Evolutionary conservation across 352 stramenopile genomes (phyloP).

Genomic region (Globisporangium orthogonon): DNA sequence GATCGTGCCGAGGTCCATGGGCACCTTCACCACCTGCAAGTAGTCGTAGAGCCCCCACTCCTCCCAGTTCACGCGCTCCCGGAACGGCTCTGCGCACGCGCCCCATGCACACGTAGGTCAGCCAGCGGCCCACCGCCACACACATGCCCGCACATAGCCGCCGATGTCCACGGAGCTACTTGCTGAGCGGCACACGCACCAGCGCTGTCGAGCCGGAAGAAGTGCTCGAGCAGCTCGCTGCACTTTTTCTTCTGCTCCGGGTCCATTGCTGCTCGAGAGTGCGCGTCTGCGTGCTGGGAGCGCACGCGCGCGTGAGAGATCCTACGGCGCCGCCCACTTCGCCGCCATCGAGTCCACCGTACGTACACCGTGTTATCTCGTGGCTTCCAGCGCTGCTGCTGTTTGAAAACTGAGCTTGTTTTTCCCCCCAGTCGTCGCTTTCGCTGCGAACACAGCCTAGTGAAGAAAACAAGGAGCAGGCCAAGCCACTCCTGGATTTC

Average conservation of each 20-base stretch:
- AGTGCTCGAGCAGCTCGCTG: slow-evolving; percentile 70
- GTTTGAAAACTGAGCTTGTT: background rate
- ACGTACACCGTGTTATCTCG: no score
- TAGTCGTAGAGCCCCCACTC: slow-evolving; percentile 90
- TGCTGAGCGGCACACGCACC: slow-evolving; percentile 19
- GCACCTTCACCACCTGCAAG: slow-evolving; percentile 86
- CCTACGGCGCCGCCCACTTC: no score
- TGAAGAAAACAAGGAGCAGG: background rate
- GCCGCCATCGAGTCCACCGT: no score
- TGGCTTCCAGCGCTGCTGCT: background rate
- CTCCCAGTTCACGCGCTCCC: slow-evolving; percentile 86
- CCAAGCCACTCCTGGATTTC: background rate
- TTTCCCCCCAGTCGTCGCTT: no score
- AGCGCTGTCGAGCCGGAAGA: slow-evolving; percentile 74
- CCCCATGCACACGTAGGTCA: background rate
- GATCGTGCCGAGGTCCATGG: slow-evolving; percentile 90
- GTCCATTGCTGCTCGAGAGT: slow-evolving; percentile 36
- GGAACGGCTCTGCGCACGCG: slow-evolving; percentile 57
- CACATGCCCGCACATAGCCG: background rate
- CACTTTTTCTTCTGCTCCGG: slow-evolving; percentile 79
- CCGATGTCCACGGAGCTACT: no score
- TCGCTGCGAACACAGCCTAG: background rate
- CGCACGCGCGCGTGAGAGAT: background rate
- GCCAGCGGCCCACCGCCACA: background rate
- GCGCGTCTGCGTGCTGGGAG: background rate